Evolutionary conservation across 139 green algal genomes (phyloP), one percentile per base, ranked within the genome.

Genomic region (Micractinium sp.): DNA sequence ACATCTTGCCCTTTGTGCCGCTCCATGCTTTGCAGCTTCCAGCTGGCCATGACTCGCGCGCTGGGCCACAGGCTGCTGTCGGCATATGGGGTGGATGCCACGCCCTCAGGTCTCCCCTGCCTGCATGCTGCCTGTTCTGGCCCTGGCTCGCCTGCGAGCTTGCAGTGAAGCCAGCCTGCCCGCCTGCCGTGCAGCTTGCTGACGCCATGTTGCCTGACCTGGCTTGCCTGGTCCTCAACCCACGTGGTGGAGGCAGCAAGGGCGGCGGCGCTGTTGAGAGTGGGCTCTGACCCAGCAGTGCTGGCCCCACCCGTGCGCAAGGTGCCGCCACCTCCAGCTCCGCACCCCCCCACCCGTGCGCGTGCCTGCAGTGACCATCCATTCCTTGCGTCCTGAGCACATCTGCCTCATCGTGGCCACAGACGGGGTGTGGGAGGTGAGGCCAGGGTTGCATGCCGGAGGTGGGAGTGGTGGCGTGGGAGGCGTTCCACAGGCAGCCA

Each of bases 21-120:
- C 47, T 9, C 47, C n/a, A n/a, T n/a, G 47, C 47, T 56, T 56
- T 56, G 33, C 74, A 80, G 92, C 27, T 94, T 95, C 23, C 91
- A 96, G 93, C 93, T 97, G 41, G 86, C 82, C 20, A 95, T 97
- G 81, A 97, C 94, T 4, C 92, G 95, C 0, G 94, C 95, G 16
- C 86, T 97, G 90, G 92, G 91, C 29, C 92, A 94, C 89, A 56
- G 78, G 18, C 71, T 93, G 76, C 76, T 94, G 27, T 39, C 60
- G 0, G 20, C 80, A 14, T 92, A 88, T n/a, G 91, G 91, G 1
- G 91, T 94, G 33, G 86, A 81, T 4, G 31, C 82, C 15, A 81
- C 22, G 0, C 91, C 91, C 14, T 69, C 76, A 0, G 66, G 82
- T 87, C 61, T 13, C 29, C 29, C 20, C 63, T 67, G 63, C 20